Base-by-base conservation (phyloP, 1,284 basidiomycete genomes). In the Cutaneotrichosporon sp. region DNA sequence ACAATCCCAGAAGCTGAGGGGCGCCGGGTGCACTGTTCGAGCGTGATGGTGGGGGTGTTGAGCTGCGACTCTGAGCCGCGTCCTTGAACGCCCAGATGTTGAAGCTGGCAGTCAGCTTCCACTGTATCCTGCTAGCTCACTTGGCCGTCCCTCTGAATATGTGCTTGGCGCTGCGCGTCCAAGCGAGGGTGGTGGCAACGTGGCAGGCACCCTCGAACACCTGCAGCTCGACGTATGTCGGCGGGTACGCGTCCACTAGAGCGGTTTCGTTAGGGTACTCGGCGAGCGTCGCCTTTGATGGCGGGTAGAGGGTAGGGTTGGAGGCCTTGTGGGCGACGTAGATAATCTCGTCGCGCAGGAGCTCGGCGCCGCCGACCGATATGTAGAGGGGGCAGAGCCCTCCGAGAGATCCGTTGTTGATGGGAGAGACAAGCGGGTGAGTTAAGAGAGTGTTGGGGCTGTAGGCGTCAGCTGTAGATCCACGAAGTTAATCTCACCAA, bases 371-470 rank as follows among this genome's bases (percentile, higher is more conserved):
- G 8, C 82, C 82, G 0, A 79, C 81, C 13, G 78, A 66, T 34
- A 84, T 81, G 58, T 81, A 77, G 24, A 84, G 70, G 0, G 83
- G 82, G 31, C 82, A 82, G 11, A 84, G 72, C 0, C 83, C 83
- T 13, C 83, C 83, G 4, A 84, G 71, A 2, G 79, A 81, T 7
- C 82, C 83, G 20, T 76, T 73, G 63, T 83, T 81, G 53, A 83
- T 76, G 6, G 81, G 80, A 3, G 82, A 82, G 29, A 82, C 82
- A 20, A 83, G 72, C 0, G 82, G 83, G 67, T 83, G 81, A 2
- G 75, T 78, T 18, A 84, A 68, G 38, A 83, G 80, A 33, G 75
- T 77, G 65, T 83, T 83, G 24, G 81, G 80, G 31, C 81, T 78
- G 53, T 1, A 8, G 27, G 53, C 5, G 22, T 25, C 11, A 47